phyloP scores from a whole-genome alignment of 495 filamentous ascomycete genomes.

The Cairneyella variabilis region DNA sequence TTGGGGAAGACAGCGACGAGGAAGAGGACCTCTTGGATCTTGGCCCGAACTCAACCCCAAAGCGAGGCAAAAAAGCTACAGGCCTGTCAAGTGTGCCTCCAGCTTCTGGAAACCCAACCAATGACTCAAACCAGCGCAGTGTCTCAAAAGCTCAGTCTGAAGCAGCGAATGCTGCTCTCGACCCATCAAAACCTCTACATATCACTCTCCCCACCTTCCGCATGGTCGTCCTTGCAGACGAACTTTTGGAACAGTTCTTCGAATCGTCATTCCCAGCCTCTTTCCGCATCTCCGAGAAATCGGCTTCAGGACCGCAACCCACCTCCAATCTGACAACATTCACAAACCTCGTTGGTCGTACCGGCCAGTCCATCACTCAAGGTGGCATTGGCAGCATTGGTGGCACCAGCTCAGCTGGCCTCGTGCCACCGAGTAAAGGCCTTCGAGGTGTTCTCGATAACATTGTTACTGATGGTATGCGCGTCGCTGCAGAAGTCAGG shows the following conservation, averaged over 20 bases:
- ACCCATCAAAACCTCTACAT: conserved; percentile 86
- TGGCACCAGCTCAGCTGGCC: conserved; percentile 33
- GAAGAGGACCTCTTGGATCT: conserved; percentile 65
- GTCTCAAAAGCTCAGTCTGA: conserved; percentile 53
- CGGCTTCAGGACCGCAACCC: conserved; percentile 32
- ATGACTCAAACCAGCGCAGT: conserved; percentile 23
- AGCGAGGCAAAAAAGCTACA: conserved; percentile 18
- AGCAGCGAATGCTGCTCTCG: conserved; percentile 81
- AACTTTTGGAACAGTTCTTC: conserved; percentile 93
- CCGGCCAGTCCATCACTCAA: conserved; percentile 17
- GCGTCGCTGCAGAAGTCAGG: conserved; percentile 86
- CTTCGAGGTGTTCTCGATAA: conserved; percentile 91
- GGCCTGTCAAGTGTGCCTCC: conserved; percentile 14
- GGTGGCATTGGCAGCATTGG: conserved; percentile 31
- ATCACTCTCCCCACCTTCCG: conserved; percentile 98
- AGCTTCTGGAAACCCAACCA: neutral
- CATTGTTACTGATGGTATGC: conserved; percentile 94
- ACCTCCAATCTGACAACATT: conserved; percentile 73
- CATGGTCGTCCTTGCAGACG: conserved; percentile 96
- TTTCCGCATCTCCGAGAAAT: conserved; percentile 48
- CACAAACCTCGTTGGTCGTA: conserved; percentile 56
- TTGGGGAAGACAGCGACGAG: conserved; percentile 72
- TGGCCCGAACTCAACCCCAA: conserved; percentile 23
- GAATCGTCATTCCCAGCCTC: conserved; percentile 74
- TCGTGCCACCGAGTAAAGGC: conserved; percentile 60